A percentile compares a stretch with the other conserved stretches of the same genome.
Evolutionary conservation across 108 stramenopile genomes (phyloP).

Genomic region (Craspedostauros australis): DNA sequence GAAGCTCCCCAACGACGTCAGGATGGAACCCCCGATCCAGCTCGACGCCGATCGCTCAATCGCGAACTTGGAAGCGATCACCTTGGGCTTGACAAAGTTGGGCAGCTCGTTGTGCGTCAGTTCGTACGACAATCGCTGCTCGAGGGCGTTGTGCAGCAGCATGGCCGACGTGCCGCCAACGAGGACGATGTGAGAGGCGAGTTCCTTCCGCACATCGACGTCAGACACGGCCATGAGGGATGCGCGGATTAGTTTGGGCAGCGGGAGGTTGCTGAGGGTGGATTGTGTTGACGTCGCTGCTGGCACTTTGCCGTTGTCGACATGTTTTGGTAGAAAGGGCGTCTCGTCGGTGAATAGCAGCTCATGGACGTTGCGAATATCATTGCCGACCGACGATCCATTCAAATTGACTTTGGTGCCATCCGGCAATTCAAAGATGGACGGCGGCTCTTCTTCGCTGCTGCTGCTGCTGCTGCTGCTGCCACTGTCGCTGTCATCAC

Average conservation of each 20-base stretch:
- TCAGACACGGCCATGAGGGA: constrained; percentile 71
- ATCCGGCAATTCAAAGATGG: constrained; percentile 58
- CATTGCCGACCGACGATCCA: constrained; percentile 38
- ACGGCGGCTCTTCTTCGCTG: constrained; percentile 1
- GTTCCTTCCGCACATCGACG: constrained; percentile 77
- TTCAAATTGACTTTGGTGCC: constrained; percentile 55
- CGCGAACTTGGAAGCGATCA: constrained; percentile 49
- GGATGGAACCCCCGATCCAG: constrained; percentile 94
- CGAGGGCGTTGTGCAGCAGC: constrained; percentile 59
- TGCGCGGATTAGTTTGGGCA: constrained; percentile 61
- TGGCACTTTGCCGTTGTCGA: not conserved
- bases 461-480: constrained; percentile 1
- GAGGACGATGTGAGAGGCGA: constrained; percentile 63
- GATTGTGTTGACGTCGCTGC: constrained; percentile 1
- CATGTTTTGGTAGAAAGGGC: constrained; percentile 28
- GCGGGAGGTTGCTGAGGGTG: constrained; percentile 39
- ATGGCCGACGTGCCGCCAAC: constrained; percentile 61
- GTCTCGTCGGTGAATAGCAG: constrained; percentile 53
- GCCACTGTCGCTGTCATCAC: constrained; percentile 2
- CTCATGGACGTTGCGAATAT: constrained; percentile 59
- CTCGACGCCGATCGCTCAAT: constrained; percentile 74
- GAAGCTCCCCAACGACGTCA: constrained; percentile 94
- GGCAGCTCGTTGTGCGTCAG: constrained; percentile 41
- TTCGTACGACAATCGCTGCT: constrained; percentile 63
- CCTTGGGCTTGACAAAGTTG: constrained; percentile 55